Conservation (phyloP, 352 stramenopile species). For the Aphanomyces euteiches region DNA sequence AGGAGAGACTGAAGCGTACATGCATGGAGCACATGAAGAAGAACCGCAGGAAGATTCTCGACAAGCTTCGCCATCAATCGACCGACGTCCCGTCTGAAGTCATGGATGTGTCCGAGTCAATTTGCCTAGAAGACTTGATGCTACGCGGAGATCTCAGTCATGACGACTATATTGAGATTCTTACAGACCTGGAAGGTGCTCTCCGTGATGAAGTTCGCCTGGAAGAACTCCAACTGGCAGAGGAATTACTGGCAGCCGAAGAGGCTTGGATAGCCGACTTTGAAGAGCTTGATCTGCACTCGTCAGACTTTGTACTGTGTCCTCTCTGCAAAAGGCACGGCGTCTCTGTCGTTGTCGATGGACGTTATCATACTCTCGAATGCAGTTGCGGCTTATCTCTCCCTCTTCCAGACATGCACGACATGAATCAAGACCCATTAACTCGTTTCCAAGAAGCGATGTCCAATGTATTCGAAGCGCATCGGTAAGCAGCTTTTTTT, state of each 20-base stretch:
- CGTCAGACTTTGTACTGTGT: slow-evolving; percentile 23
- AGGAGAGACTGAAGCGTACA: slow-evolving; percentile 67
- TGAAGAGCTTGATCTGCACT: slow-evolving; percentile 17
- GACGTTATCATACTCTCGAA: neutral
- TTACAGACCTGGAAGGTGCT: slow-evolving; percentile 67
- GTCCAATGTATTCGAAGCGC: slow-evolving; percentile 14
- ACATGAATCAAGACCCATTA: neutral
- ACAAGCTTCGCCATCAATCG: slow-evolving; percentile 54
- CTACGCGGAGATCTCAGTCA: slow-evolving; percentile 52
- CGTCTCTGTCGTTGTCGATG: neutral
- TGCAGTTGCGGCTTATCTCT: slow-evolving; percentile 21
- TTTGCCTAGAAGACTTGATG: slow-evolving; percentile 59
- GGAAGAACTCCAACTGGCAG: slow-evolving; percentile 31
- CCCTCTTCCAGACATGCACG: neutral
- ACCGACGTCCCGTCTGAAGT: slow-evolving; percentile 45
- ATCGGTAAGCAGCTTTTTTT: slow-evolving; percentile 3
- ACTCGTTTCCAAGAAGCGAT: slow-evolving; percentile 7
- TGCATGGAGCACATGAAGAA: slow-evolving; percentile 65
- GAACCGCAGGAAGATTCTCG: slow-evolving; percentile 57
- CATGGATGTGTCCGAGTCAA: slow-evolving; percentile 24
- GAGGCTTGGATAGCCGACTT: slow-evolving; percentile 30
- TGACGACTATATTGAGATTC: slow-evolving; percentile 69
- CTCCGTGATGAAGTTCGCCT: slow-evolving; percentile 46
- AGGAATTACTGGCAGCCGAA: slow-evolving; percentile 21
- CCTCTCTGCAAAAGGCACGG: slow-evolving; percentile 27